Percentiles rank a stretch among this genome's conserved stretches.
phyloP scores from a whole-genome alignment of 305 asterid species.

The Fraxinus dipetala region DNA sequence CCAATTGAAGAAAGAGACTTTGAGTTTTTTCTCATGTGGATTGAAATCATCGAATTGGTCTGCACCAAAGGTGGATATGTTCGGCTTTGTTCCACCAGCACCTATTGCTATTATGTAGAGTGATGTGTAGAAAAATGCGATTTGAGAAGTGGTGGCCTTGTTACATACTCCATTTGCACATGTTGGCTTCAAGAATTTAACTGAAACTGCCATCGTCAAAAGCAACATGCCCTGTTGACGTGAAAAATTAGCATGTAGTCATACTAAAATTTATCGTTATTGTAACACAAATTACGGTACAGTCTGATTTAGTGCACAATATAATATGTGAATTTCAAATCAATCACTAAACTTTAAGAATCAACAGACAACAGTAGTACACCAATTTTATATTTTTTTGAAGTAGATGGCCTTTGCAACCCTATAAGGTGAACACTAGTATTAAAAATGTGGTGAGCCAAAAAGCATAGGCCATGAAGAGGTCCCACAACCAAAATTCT shows the following conservation, averaged over 20 bases:
- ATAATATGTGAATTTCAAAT: neutral
- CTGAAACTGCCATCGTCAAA: conserved; percentile 66
- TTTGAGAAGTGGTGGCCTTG: conserved; percentile 53
- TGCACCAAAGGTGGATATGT: conserved; percentile 86
- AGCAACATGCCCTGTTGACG: conserved; percentile 69
- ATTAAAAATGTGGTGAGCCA: conserved; percentile 26
- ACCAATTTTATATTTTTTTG: conserved; percentile 1
- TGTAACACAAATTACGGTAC: too few species aligned
- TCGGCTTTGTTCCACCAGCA: conserved; percentile 86
- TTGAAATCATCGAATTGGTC: conserved; percentile 80
- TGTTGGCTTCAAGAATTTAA: conserved; percentile 51
- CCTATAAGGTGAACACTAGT: conserved; percentile 15
- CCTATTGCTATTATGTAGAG: conserved; percentile 76
- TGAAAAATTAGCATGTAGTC: neutral
- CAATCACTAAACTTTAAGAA: neutral
- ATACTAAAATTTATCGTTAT: too few species aligned
- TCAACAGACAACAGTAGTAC: neutral
- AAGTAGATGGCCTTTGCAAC: neutral
- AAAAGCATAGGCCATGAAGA: conserved; percentile 4
- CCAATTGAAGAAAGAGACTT: conserved; percentile 84
- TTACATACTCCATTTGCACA: conserved; percentile 64
- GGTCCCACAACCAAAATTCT: conserved; percentile 35
- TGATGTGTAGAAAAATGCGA: conserved; percentile 65
- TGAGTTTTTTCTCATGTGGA: conserved; percentile 60
- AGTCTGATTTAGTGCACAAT: too few species aligned